A percentile compares a stretch with the other conserved stretches of the same genome.
These are phyloP conservation scores for Aspergillus clavatus DNA, from an alignment of 2,329 filamentous ascomycete species.

Conservation along the genomic window DNA sequence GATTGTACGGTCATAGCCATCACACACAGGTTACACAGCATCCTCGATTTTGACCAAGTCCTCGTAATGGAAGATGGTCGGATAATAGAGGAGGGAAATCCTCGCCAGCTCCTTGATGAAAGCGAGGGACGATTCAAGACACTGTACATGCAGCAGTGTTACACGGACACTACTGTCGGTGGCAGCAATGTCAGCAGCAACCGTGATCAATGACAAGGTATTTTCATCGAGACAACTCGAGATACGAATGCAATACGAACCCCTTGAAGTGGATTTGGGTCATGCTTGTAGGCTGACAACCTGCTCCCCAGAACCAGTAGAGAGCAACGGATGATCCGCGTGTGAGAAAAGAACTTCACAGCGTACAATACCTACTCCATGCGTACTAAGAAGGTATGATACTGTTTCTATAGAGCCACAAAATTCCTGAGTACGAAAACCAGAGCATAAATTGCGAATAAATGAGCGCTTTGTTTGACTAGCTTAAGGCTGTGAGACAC, in stretches of 20 bases:
- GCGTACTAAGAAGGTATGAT: neutral
- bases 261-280: neutral
- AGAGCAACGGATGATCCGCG: neutral
- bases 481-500: neutral
- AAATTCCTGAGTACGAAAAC: neutral
- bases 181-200: neutral
- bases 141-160: slow-evolving; percentile 5
- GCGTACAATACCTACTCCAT: neutral
- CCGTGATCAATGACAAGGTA: neutral
- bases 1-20: slow-evolving; percentile 5
- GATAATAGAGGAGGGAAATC: slow-evolving; percentile 3
- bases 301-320: neutral
- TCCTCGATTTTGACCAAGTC: slow-evolving; percentile 5
- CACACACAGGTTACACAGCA: slow-evolving; percentile 3
- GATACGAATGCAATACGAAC: neutral
- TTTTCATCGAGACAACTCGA: neutral
- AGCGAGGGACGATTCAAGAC: slow-evolving; percentile 5
- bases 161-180: neutral
- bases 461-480: neutral
- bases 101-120: neutral
- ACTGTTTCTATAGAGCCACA: neutral
- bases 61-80: slow-evolving; percentile 3
- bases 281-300: neutral
- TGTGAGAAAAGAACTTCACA: neutral
- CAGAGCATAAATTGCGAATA: neutral